These are phyloP conservation scores for Aegilops speltoides DNA, from an alignment of 176 grass and related monocot species.

Conservation along the genomic window DNA sequence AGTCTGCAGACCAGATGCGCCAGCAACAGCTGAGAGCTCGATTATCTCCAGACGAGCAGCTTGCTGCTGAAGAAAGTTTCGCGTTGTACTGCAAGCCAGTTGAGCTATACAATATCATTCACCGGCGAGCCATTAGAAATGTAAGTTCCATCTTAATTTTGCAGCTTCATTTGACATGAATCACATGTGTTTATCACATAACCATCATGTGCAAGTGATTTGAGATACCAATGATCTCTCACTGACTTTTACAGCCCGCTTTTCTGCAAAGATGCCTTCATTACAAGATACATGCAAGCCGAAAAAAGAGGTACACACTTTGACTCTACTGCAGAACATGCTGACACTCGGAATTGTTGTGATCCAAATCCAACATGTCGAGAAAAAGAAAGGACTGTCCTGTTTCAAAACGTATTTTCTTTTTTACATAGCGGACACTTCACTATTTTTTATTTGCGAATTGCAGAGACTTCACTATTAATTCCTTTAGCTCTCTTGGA, in stretches of 20 bases:
- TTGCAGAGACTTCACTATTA: not conserved
- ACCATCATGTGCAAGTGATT: constrained; percentile 28
- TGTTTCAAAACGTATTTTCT: not conserved
- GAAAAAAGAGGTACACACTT: constrained; percentile 75
- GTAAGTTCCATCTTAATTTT: constrained; percentile 43
- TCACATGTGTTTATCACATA: constrained; percentile 23
- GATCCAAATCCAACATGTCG: constrained; percentile 9
- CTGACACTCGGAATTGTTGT: not conserved
- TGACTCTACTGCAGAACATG: not conserved
- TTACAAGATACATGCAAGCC: constrained; percentile 81
- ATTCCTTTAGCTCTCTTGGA: constrained; percentile 7
- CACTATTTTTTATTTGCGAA: too few relatives aligned
- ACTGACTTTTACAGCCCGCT: constrained; percentile 55
- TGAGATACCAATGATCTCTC: constrained; percentile 23
- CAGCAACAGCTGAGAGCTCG: constrained; percentile 53
- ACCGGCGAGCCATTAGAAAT: constrained; percentile 67
- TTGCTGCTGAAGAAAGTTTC: constrained; percentile 89
- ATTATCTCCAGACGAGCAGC: constrained; percentile 67
- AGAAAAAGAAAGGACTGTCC: constrained; percentile 5
- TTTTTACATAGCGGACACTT: not conserved
- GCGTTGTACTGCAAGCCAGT: constrained; percentile 83
- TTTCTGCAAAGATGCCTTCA: constrained; percentile 93
- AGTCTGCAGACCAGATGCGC: constrained; percentile 57
- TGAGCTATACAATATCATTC: constrained; percentile 96
- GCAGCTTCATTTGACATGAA: not conserved